Percentiles rank a stretch among this genome's conserved stretches.
These are phyloP conservation scores for Blastobotrys muscicola DNA, from an alignment of 805 yeast genomes.

Conservation along the genomic window DNA sequence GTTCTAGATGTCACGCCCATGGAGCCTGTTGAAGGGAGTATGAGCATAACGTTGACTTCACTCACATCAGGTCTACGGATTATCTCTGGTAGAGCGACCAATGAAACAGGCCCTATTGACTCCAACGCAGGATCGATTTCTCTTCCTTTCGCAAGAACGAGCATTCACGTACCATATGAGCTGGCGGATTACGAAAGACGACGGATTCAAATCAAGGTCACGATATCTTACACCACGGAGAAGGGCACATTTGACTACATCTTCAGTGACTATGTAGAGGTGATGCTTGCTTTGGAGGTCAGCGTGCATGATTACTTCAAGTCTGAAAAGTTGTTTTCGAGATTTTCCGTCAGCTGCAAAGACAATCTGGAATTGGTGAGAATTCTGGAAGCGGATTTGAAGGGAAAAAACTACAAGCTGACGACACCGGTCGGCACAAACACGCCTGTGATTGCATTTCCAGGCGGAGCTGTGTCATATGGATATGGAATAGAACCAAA, in stretches of 20 bases:
- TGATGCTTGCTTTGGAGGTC: constrained; percentile 53
- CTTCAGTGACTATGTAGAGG: constrained; percentile 34
- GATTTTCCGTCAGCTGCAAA: constrained; percentile 59
- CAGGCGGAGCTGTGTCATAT: constrained; percentile 60
- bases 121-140: not conserved
- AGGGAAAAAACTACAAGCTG: constrained; percentile 28
- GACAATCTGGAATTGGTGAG: constrained; percentile 44
- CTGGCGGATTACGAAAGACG: constrained; percentile 19
- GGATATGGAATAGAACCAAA: constrained; percentile 43
- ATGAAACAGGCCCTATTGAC: not conserved
- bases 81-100: not conserved
- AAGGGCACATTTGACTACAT: constrained; percentile 13
- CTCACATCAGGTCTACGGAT: constrained; percentile 4
- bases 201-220: constrained; percentile 16
- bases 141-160: no score
- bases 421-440: constrained; percentile 22
- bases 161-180: no score
- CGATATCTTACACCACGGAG: constrained; percentile 20
- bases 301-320: constrained; percentile 75
- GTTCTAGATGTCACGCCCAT: constrained; percentile 8
- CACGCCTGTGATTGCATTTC: constrained; percentile 39
- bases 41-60: constrained; percentile 4
- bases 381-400: constrained; percentile 36
- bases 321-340: constrained; percentile 46
- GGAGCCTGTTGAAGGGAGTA: not conserved